A percentile compares a stretch with the other conserved stretches of the same genome.
These are phyloP conservation scores for Rhizopus sp. DNA, from an alignment of 371 early-diverging fungal genomes.

Conservation along the genomic window DNA sequence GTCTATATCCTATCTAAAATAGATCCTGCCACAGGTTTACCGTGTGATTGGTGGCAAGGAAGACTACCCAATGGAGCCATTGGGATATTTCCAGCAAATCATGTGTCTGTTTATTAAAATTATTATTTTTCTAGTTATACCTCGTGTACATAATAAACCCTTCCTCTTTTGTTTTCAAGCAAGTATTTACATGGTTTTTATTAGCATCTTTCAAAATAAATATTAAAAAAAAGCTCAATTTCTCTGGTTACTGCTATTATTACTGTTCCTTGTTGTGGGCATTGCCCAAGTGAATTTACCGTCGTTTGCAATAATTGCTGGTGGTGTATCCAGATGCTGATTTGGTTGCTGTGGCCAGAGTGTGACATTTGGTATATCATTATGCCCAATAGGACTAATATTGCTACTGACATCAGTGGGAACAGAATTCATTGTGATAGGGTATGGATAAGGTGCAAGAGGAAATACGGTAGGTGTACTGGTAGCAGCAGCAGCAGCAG, in stretches of 20 bases:
- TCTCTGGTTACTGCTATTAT: neutral
- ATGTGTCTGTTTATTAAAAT: constrained; percentile 55
- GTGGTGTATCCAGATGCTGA: constrained; percentile 28
- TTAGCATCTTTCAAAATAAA: neutral
- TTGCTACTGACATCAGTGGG: constrained; percentile 15
- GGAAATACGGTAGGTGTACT: constrained; percentile 22
- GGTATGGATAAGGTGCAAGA: constrained; percentile 33
- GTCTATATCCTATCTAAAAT: constrained; percentile 80
- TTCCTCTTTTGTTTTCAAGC: neutral
- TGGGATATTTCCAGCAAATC: constrained; percentile 92
- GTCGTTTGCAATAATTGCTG: constrained; percentile 37
- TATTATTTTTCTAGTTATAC: neutral
- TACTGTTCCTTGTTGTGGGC: constrained; percentile 1
- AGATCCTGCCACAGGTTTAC: constrained; percentile 76
- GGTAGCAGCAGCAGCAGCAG: neutral
- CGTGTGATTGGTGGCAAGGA: constrained; percentile 93
- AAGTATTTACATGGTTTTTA: neutral
- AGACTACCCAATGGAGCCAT: constrained; percentile 76
- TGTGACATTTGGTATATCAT: constrained; percentile 32
- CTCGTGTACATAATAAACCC: neutral
- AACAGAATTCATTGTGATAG: constrained; percentile 38
- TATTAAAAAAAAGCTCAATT: neutral
- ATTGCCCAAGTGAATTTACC: constrained; percentile 39
- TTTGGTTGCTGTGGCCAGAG: constrained; percentile 35
- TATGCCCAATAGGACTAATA: constrained; percentile 6